Conservation (phyloP, 202 grass and related monocot genomes). For the Zizania palustris region DNA sequence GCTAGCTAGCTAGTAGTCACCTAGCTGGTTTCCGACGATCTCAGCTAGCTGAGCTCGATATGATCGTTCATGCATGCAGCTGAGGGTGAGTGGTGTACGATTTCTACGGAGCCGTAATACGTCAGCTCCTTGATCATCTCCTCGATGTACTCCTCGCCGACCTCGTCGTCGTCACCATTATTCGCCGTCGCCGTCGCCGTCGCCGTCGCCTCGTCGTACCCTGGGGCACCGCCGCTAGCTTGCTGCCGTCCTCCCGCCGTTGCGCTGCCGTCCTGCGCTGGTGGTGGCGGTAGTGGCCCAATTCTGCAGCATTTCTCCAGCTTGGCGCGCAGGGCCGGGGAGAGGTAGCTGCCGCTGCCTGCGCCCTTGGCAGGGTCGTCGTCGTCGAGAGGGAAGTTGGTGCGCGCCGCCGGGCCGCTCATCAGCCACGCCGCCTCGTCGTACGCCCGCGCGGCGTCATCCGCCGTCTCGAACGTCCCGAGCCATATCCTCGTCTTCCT, state of each 20-base stretch:
- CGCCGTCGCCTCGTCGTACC: not conserved
- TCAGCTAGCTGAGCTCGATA: not conserved
- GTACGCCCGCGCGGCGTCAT: constrained; percentile 81
- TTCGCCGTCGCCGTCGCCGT: not conserved
- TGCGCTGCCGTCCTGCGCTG: not conserved
- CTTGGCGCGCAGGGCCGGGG: constrained; percentile 70
- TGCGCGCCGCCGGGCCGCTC: constrained; percentile 60
- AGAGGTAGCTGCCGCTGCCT: constrained; percentile 30
- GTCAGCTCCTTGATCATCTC: constrained; percentile 93
- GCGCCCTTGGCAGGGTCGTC: no score
- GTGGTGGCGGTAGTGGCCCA: not conserved
- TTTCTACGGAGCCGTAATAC: constrained; percentile 77
- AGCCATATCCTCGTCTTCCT: constrained; percentile 99
- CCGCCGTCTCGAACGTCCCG: constrained; percentile 82
- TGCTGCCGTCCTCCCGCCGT: not conserved
- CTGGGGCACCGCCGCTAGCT: not conserved
- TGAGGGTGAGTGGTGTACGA: constrained; percentile 41
- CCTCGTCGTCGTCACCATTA: not conserved
- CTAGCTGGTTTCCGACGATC: constrained; percentile 2
- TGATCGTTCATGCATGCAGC: not conserved
- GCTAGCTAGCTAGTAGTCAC: not conserved
- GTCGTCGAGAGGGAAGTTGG: constrained; percentile 64
- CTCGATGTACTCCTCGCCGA: constrained; percentile 51
- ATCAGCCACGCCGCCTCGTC: constrained; percentile 86
- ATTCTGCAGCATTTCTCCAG: constrained; percentile 71